phyloP scores from a whole-genome alignment of 768 basidiomycete genomes.

The Termitomyces sp. region DNA sequence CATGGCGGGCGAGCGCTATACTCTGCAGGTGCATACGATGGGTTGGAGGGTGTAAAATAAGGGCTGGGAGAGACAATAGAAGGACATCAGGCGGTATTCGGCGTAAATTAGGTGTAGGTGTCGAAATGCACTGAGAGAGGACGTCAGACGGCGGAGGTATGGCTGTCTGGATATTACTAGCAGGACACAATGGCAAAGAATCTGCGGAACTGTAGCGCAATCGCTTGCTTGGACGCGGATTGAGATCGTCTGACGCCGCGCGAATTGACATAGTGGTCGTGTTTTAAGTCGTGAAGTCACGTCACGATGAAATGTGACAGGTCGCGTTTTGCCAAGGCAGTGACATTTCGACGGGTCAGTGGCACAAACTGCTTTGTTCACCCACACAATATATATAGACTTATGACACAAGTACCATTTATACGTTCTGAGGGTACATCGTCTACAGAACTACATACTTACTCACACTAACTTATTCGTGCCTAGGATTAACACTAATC shows the following conservation, averaged over 20 bases:
- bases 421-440: no score
- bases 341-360: no score
- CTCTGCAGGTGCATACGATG: conserved; percentile 51
- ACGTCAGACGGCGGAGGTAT: neutral
- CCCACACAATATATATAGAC: no score
- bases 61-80: conserved; percentile 53
- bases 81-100: conserved; percentile 35
- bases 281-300: neutral
- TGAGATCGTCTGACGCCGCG: conserved; percentile 11
- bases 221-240: conserved; percentile 30
- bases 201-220: conserved; percentile 13
- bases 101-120: neutral
- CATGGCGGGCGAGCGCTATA: conserved; percentile 47
- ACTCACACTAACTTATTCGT: no score
- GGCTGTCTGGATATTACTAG: neutral
- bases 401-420: no score
- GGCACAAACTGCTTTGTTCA: no score
- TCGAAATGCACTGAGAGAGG: neutral
- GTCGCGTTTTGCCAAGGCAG: neutral
- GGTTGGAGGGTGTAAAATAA: conserved; percentile 61
- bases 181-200: no score
- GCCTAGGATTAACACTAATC: no score
- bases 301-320: neutral
- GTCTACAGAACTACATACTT: no score
- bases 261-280: neutral